These are phyloP conservation scores for Amphirosellinia nigrospora DNA, from an alignment of 495 filamentous ascomycete species.

Conservation along the genomic window DNA sequence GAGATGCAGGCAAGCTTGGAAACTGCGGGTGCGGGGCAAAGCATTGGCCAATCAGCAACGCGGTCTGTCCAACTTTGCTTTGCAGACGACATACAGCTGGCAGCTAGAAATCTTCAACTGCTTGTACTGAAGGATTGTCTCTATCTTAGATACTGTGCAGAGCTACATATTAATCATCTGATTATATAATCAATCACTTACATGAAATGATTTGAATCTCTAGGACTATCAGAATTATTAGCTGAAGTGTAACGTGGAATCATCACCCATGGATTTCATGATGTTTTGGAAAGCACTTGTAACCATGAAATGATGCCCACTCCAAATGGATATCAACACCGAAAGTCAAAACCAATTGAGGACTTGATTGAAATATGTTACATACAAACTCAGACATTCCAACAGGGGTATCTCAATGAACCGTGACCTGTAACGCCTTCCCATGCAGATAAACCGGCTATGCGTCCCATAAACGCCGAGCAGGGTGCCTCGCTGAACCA, in stretches of 20 bases:
- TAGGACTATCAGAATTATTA: too few relatives aligned
- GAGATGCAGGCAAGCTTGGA: not conserved
- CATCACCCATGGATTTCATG: not conserved
- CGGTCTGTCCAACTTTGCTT: not conserved
- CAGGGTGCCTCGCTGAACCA: constrained; percentile 12
- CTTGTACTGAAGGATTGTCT: too few relatives aligned
- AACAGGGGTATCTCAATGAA: constrained; percentile 24
- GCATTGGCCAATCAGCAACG: constrained; percentile 27
- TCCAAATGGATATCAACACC: not conserved
- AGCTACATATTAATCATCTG: too few relatives aligned
- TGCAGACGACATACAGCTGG: constrained; percentile 13
- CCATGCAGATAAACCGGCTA: not conserved
- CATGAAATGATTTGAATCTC: too few relatives aligned
- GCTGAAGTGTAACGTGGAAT: too few relatives aligned
- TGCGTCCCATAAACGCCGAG: constrained; percentile 18
- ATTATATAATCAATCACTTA: not conserved
- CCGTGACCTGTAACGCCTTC: not conserved
- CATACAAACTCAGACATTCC: not conserved
- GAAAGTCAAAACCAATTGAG: not conserved
- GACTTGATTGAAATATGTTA: not conserved
- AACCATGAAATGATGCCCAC: not conserved
- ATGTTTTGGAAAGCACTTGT: not conserved
- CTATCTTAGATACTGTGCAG: too few relatives aligned
- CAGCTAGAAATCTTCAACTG: not conserved
- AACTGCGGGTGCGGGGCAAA: constrained; percentile 17